Evolutionary conservation across 1,284 basidiomycete species (phyloP).

Genomic region (Ustilago curta): DNA sequence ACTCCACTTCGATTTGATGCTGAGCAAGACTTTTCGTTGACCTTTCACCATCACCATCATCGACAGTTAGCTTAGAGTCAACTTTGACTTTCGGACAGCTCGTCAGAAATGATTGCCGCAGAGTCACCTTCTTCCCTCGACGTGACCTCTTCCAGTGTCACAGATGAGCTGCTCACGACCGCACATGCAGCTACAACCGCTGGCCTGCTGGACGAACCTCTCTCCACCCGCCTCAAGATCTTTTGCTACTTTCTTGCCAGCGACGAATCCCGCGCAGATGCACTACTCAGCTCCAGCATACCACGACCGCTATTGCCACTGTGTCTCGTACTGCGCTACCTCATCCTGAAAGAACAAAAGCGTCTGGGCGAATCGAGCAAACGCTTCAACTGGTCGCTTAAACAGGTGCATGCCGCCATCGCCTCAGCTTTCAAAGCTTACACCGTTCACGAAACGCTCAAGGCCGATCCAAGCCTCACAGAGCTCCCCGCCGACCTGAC

Average conservation of each 20-base stretch:
- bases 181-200: slow-evolving; percentile 15
- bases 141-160: neutral
- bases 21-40: neutral
- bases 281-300: slow-evolving; percentile 12
- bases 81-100: neutral
- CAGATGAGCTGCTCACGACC: slow-evolving; percentile 26
- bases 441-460: slow-evolving; percentile 34
- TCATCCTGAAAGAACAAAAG: slow-evolving; percentile 37
- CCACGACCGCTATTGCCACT: slow-evolving; percentile 30
- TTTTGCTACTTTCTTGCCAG: slow-evolving; percentile 38
- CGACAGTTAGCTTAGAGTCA: neutral
- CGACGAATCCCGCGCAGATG: slow-evolving; percentile 24
- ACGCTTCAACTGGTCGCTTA: slow-evolving; percentile 49
- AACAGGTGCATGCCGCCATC: slow-evolving; percentile 39
- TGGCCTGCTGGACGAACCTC: slow-evolving; percentile 37
- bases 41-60: slow-evolving; percentile 2
- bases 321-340: slow-evolving; percentile 49
- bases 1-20: neutral
- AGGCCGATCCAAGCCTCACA: slow-evolving; percentile 20
- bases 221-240: slow-evolving; percentile 27
- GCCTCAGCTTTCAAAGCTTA: slow-evolving; percentile 23
- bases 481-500: slow-evolving; percentile 17
- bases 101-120: slow-evolving; percentile 22
- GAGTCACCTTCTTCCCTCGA: slow-evolving; percentile 27
- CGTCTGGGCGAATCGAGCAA: slow-evolving; percentile 42